phyloP scores from a whole-genome alignment of 2,329 filamentous ascomycete genomes.

The Paracoccidioides brasiliensis region DNA sequence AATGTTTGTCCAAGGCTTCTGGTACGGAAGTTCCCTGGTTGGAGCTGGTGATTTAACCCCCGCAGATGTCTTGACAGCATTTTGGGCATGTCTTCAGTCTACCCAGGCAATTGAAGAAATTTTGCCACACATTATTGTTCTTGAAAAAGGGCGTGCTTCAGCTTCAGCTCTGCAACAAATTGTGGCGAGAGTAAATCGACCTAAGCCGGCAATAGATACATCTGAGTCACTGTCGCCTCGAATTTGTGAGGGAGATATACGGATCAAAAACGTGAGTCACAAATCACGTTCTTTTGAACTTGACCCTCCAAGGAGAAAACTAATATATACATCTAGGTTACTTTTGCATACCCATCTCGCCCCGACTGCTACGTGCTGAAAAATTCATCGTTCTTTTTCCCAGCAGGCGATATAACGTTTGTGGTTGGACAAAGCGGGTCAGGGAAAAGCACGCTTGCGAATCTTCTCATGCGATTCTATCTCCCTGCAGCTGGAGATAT shows the following conservation, averaged over 20 bases:
- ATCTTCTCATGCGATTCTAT: constrained; percentile 69
- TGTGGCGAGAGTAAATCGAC: constrained; percentile 18
- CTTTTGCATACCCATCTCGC: constrained; percentile 68
- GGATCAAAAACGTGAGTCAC: constrained; percentile 48
- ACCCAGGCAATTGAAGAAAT: constrained; percentile 63
- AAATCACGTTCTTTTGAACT: constrained; percentile 17
- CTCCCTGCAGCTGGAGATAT: constrained; percentile 52
- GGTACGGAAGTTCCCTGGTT: constrained; percentile 66
- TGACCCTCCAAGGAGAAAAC: too few species aligned
- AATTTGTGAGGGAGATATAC: constrained; percentile 52
- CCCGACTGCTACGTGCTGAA: constrained; percentile 47
- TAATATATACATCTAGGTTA: constrained; percentile 41
- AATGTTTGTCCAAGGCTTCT: constrained; percentile 83
- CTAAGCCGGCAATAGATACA: constrained; percentile 16
- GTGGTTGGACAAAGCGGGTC: constrained; percentile 79
- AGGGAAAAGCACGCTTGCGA: constrained; percentile 79
- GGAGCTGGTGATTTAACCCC: constrained; percentile 43
- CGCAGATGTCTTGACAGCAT: constrained; percentile 65
- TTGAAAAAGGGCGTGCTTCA: constrained; percentile 69
- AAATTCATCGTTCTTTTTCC: constrained; percentile 54
- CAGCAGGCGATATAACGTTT: constrained; percentile 60
- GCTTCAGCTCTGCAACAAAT: constrained; percentile 48
- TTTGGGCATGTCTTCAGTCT: constrained; percentile 67
- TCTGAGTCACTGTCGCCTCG: constrained; percentile 19
- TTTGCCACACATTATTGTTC: constrained; percentile 60